Percentiles rank a stretch among this genome's conserved stretches.
These are phyloP conservation scores for Chlorella sp. DNA, from an alignment of 139 green algal species.

Conservation along the genomic window DNA sequence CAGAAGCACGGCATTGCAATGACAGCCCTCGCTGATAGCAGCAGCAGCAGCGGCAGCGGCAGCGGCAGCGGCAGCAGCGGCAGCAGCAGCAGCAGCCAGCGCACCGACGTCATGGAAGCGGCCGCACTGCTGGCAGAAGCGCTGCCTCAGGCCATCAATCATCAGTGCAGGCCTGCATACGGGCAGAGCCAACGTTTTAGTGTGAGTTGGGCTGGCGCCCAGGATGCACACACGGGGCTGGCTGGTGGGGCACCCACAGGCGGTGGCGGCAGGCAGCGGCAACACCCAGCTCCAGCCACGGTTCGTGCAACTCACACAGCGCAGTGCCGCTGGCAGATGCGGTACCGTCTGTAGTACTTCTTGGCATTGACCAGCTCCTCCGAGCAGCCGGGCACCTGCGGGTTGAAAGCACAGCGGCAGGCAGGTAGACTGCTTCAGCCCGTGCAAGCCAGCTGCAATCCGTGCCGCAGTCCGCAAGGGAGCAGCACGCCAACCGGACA, in stretches of 20 bases:
- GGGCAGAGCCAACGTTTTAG: too few species aligned
- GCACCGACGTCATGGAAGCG: constrained; percentile 41
- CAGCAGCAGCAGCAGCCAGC: background rate
- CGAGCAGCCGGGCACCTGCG: constrained; percentile 74
- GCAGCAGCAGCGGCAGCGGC: background rate
- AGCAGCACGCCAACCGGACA: too few species aligned
- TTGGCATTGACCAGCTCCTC: constrained; percentile 57
- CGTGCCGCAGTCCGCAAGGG: too few species aligned
- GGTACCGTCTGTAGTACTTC: constrained; percentile 82
- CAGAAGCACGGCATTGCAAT: background rate
- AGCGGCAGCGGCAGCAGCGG: background rate
- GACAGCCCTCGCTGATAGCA: too few species aligned
- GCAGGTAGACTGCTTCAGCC: background rate
- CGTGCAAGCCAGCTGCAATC: background rate
- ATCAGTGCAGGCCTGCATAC: constrained; percentile 52
- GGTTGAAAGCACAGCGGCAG: background rate
- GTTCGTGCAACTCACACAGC: constrained; percentile 34
- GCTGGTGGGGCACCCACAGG: too few species aligned
- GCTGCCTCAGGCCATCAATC: constrained; percentile 73
- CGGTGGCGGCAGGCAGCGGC: too few species aligned
- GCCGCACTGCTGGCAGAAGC: constrained; percentile 84
- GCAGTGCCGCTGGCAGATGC: constrained; percentile 79
- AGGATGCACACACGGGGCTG: too few species aligned
- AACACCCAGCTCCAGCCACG: too few species aligned
- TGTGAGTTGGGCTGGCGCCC: too few species aligned